Evolutionary conservation across 345 rosid genomes (phyloP).

Genomic region (Citrus medica): DNA sequence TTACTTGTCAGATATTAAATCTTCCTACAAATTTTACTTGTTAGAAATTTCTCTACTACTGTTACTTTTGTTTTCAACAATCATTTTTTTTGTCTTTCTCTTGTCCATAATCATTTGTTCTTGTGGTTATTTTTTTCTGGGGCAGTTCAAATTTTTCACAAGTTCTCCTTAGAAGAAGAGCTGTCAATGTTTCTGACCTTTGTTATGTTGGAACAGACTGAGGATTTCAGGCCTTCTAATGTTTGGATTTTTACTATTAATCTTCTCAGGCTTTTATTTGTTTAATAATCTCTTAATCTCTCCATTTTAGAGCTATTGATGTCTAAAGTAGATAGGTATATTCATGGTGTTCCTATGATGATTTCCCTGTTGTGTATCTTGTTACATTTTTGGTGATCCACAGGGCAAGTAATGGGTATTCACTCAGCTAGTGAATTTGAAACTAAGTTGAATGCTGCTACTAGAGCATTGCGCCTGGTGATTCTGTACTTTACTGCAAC

Average conservation of each 20-base stretch:
- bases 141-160: not conserved
- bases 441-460: slow-evolving; percentile 58
- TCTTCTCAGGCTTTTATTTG: not conserved
- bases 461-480: slow-evolving; percentile 64
- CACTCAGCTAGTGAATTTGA: slow-evolving; percentile 68
- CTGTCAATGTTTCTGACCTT: not conserved
- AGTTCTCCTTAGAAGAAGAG: not conserved
- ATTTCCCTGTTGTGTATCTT: not conserved
- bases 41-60: not conserved
- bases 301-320: not conserved
- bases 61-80: not conserved
- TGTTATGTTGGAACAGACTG: not conserved
- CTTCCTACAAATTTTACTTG: not conserved
- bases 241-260: not conserved
- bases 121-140: not conserved
- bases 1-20: not conserved
- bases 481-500: slow-evolving; percentile 86
- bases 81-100: not conserved
- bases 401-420: slow-evolving; percentile 77
- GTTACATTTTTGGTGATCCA: not conserved
- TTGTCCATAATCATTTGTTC: not conserved
- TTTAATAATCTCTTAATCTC: not conserved
- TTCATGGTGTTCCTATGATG: too few species aligned
- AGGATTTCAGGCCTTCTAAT: not conserved
- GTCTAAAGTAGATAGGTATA: not conserved